Base-by-base conservation (phyloP, 371 early-diverging fungal species). In the Apophysomyces elegans region DNA sequence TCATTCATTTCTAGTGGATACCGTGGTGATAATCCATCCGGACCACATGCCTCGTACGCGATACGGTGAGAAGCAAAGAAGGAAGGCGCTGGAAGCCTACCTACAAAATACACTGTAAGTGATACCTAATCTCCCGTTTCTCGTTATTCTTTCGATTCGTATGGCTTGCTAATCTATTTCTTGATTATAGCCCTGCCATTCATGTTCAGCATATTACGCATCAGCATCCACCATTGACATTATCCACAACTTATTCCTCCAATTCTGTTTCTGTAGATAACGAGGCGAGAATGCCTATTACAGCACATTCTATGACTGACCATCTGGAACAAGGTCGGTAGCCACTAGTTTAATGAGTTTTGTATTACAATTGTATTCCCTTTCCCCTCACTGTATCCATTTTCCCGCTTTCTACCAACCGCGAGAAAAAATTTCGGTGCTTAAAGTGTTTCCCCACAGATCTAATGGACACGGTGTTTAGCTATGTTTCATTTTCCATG, bases 1-100 rank as follows among this genome's bases (percentile, higher is more conserved):
- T 38, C 92, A 93, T 73, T 81, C 82, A 58, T 84, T 93, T 62
- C 65, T 91, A 45, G 71, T 91, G 0, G 90, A 91, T 71, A 85
- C 85, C 32, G 80, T 94, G 37, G 86, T 88, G 4, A 77, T 91
- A 63, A 81, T 91, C 8, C 77, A 77, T 35, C 77, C 78, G 56
- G 84, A 83, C 41, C 76, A 83, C 7, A 62, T 94, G 66, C 85
- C 90, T 35, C 83, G 84, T 65, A 84, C 81, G 38, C 64, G 79
- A 11, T 73, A 75, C 45, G 84, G 84, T 12, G 86, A 88, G 56
- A 84, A 84, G 50, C 74, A 76, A 59, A 68, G 88, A 35, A 75
- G 78, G 41, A 73, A 78, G 54, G 77, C 77, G 63, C 75, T 78
- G 14, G 62, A 61, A 6, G 65, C 72, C 47, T 74, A 74, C 38